A percentile compares a stretch with the other conserved stretches of the same genome.
Evolutionary conservation across 2,329 filamentous ascomycete genomes (phyloP).

Genomic region (Fusarium longipes): DNA sequence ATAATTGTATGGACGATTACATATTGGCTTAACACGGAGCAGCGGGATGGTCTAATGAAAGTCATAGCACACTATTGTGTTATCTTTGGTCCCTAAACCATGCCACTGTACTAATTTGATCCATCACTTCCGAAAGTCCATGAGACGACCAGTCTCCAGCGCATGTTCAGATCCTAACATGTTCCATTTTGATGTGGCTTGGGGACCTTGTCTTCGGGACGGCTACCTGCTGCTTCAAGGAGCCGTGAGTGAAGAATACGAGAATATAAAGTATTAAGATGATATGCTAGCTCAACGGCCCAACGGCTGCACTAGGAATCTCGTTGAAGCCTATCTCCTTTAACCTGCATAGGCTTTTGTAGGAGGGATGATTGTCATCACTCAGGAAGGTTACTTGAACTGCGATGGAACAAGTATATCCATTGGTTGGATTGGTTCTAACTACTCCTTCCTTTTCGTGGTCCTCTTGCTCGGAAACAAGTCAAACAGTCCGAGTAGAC

Average conservation of each 20-base stretch:
- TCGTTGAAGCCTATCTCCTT: not conserved
- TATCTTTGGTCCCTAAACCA: not conserved
- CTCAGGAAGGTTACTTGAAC: no score
- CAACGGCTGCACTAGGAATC: not conserved
- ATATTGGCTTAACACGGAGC: not conserved
- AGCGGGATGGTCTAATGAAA: constrained; percentile 9
- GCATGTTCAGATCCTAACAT: not conserved
- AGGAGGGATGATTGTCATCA: not conserved
- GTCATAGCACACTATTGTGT: not conserved
- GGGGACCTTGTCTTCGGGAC: constrained; percentile 30
- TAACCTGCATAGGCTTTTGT: not conserved
- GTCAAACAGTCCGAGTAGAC: not conserved
- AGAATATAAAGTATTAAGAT: constrained; percentile 16
- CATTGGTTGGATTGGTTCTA: not conserved
- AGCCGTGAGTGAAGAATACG: constrained; percentile 21
- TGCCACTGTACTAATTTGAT: not conserved
- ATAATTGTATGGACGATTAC: constrained; percentile 14
- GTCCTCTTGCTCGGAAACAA: not conserved
- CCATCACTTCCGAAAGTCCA: not conserved
- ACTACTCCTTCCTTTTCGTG: not conserved
- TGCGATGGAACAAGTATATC: not conserved
- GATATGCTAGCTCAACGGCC: not conserved
- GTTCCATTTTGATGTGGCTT: constrained; percentile 31
- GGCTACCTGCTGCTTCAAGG: constrained; percentile 29
- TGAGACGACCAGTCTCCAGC: not conserved